These are phyloP conservation scores for Ceriops zippeliana DNA, from an alignment of 345 rosid genomes.

Conservation along the genomic window DNA sequence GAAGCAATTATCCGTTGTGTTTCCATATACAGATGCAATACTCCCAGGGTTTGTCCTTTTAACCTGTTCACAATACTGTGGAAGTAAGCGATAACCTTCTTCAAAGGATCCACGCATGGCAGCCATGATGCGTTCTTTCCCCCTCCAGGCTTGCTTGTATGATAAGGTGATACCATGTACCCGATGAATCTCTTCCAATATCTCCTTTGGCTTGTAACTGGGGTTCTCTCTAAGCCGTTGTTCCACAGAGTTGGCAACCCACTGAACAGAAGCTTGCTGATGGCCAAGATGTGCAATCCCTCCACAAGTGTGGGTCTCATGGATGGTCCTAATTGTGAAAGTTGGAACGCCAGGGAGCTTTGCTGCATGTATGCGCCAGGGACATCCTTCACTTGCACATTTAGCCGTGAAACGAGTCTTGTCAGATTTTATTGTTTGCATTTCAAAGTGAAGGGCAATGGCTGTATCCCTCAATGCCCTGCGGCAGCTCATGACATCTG, in stretches of 20 bases:
- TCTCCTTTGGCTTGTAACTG: conserved; percentile 88
- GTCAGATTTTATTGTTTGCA: conserved; percentile 94
- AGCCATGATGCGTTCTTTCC: conserved; percentile 49
- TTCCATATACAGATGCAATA: conserved; percentile 22
- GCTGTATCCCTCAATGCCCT: conserved; percentile 90
- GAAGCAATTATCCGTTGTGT: conserved; percentile 14
- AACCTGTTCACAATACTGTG: conserved; percentile 22
- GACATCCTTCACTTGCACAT: conserved; percentile 91
- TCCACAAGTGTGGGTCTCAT: conserved; percentile 72
- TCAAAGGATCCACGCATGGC: conserved; percentile 19
- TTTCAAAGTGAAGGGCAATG: conserved; percentile 89
- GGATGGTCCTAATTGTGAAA: conserved; percentile 81
- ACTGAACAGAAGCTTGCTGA: conserved; percentile 96
- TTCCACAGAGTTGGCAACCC: conserved; percentile 89
- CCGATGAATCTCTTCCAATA: conserved; percentile 88
- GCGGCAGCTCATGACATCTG: conserved; percentile 88
- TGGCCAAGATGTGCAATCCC: conserved; percentile 92
- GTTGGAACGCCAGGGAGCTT: conserved; percentile 98
- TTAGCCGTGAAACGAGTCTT: conserved; percentile 93
- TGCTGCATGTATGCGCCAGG: conserved; percentile 96
- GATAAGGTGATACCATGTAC: conserved; percentile 85
- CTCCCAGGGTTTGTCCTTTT: conserved; percentile 25
- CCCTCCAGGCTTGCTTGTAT: conserved; percentile 99
- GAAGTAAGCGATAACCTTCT: conserved; percentile 21
- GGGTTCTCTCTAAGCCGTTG: conserved; percentile 83